Evolutionary conservation across 805 yeast species (phyloP), one percentile per base, ranked within the genome.

Genomic region (Wickerhamiella shivajii): DNA sequence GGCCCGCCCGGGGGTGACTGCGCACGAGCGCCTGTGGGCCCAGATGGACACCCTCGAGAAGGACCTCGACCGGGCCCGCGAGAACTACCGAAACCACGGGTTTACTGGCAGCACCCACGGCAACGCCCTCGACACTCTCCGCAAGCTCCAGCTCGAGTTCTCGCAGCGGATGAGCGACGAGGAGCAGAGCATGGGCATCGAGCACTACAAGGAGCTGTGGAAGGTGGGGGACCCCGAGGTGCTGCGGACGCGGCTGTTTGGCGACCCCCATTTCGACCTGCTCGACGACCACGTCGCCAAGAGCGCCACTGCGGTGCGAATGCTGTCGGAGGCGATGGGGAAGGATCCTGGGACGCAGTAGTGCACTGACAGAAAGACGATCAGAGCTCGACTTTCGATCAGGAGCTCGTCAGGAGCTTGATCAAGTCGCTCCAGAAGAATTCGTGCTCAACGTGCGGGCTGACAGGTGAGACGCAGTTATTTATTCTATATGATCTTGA

Each of bases 1-100:
- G 3, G 67, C 72, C 1, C 56, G 60, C 32, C 80, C 83, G 6
- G 60, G 63, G 30, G 74, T 70, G 14, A 74, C 78, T 34, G 60
- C 69, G 39, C 84, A 74, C 55, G 93, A 80, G 53, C 66, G 67
- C 46, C 61, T 80, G 29, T 85, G 93, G 93, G 74, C 87, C 5
- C 92, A 81, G 44, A 74, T 84, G 31, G 93, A 79, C 46, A 76
- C 79, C 0, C 61, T 87, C 41, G 85, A 81, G 42, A 93, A 80
- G 42, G 90, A 83, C 6, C 67, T 68, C 37, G 62, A 61, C 33
- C 63, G 76, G 60, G 71, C 80, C 2, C 46, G 41, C n/a, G 43
- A 49, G 14, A 55, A 56, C 10, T 46, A 44, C 24, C 23, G 37
- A 10, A 40, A 44, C 31, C 53, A 55, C 15, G 54, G 59, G 27